These are phyloP conservation scores for Spergularia azorica DNA, from an alignment of 179 eudicot species.

Conservation along the genomic window DNA sequence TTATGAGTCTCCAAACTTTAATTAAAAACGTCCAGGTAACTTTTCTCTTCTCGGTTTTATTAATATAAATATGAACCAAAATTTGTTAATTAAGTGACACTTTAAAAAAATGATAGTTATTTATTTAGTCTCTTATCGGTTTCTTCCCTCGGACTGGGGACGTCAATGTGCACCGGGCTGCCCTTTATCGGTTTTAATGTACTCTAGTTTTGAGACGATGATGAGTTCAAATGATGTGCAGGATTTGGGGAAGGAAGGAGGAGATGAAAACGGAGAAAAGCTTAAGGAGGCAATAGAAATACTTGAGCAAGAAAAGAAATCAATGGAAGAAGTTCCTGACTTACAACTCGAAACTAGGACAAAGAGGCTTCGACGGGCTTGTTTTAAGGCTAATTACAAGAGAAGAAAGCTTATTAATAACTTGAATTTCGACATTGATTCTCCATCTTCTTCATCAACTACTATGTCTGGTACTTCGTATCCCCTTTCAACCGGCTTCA, in stretches of 20 bases:
- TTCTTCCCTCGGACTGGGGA: no score
- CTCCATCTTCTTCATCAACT: slow-evolving; percentile 15
- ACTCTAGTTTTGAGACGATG: no score
- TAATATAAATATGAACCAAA: no score
- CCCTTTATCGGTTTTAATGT: no score
- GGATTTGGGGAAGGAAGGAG: slow-evolving; percentile 61
- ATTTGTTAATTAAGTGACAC: no score
- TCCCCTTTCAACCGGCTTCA: no score
- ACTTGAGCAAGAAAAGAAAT: slow-evolving; percentile 62
- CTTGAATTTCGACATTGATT: not conserved
- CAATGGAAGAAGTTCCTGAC: slow-evolving; percentile 71
- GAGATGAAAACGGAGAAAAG: slow-evolving; percentile 42
- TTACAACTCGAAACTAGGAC: slow-evolving; percentile 64
- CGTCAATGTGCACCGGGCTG: no score
- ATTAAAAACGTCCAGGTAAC: slow-evolving; percentile 89
- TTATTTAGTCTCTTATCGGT: no score
- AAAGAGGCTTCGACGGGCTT: slow-evolving; percentile 84
- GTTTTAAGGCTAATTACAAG: slow-evolving; percentile 87
- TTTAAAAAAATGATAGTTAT: no score
- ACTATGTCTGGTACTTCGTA: not conserved
- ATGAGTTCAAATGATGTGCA: slow-evolving; percentile 15
- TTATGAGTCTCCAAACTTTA: slow-evolving; percentile 85
- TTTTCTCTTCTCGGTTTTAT: no score
- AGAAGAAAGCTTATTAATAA: slow-evolving; percentile 56
- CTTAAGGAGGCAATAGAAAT: slow-evolving; percentile 51